phyloP scores from a whole-genome alignment of 208 protist genomes.

The Trypanosomatidae sp. region DNA sequence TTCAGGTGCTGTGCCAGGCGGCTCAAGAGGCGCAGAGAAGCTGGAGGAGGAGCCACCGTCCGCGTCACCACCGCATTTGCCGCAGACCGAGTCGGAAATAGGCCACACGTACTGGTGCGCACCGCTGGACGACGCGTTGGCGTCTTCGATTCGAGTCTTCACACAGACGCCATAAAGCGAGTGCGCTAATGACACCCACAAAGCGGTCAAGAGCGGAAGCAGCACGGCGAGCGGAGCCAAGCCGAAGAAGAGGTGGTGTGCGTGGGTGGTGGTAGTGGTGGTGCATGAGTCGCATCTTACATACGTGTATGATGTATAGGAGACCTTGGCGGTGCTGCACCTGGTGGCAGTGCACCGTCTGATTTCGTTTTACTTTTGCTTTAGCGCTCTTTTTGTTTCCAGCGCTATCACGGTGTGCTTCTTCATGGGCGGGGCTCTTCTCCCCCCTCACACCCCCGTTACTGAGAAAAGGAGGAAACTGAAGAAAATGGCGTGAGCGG shows the following conservation, averaged over 20 bases:
- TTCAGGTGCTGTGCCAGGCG: background rate
- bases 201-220: background rate
- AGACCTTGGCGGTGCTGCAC: background rate
- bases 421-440: background rate
- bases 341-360: background rate
- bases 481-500: background rate
- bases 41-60: too few species aligned
- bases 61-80: background rate
- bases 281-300: background rate
- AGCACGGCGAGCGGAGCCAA: background rate
- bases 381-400: background rate
- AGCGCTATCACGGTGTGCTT: background rate
- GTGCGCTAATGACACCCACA: background rate
- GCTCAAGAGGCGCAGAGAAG: background rate
- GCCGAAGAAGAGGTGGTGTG: background rate
- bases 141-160: conserved; percentile 12
- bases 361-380: background rate
- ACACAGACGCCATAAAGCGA: background rate
- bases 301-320: background rate
- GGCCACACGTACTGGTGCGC: conserved; percentile 23
- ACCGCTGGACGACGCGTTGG: conserved; percentile 8
- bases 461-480: background rate
- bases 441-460: background rate
- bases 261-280: background rate
- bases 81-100: background rate